Conservation (phyloP, 2,329 filamentous ascomycete species). For the Colletotrichum eremochloae region DNA sequence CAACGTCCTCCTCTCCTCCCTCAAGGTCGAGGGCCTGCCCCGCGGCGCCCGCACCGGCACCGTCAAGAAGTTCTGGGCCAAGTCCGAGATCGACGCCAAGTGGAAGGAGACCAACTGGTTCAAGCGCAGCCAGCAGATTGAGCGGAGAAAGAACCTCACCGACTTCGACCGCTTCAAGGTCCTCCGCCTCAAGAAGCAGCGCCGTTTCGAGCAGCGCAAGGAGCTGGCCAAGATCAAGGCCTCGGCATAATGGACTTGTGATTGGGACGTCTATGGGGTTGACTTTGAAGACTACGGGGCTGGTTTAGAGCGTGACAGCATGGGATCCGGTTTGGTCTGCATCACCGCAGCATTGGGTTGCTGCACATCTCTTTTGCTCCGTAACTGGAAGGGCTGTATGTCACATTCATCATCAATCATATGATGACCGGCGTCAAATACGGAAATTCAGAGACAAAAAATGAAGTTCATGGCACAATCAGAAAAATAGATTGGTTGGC, state of each 20-base stretch:
- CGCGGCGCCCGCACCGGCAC: constrained; percentile 85
- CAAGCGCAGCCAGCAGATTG: constrained; percentile 89
- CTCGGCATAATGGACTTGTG: constrained; percentile 70
- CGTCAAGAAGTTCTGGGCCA: constrained; percentile 92
- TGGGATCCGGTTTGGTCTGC: constrained; percentile 57
- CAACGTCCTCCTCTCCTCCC: constrained; percentile 88
- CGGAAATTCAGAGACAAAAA: constrained; percentile 68
- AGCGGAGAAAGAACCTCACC: constrained; percentile 90
- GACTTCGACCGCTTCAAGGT: constrained; percentile 99
- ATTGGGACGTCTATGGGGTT: constrained; percentile 40
- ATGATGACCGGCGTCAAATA: constrained; percentile 75
- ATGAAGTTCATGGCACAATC: constrained; percentile 51
- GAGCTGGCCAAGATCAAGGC: constrained; percentile 93
- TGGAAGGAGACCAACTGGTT: constrained; percentile 93
- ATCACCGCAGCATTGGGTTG: constrained; percentile 66
- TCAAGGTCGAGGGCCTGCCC: constrained; percentile 88
- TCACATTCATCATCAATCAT: constrained; percentile 67
- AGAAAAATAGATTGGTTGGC: constrained; percentile 43
- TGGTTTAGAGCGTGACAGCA: constrained; percentile 46
- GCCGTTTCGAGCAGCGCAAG: constrained; percentile 98
- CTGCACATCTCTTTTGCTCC: constrained; percentile 70
- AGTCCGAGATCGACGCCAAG: constrained; percentile 90
- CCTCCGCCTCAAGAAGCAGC: constrained; percentile 99
- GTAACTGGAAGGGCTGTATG: constrained; percentile 73
- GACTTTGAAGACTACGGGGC: constrained; percentile 43